phyloP scores from a whole-genome alignment of 257 asterid genomes.

The Nyctanthes arbortristis region DNA sequence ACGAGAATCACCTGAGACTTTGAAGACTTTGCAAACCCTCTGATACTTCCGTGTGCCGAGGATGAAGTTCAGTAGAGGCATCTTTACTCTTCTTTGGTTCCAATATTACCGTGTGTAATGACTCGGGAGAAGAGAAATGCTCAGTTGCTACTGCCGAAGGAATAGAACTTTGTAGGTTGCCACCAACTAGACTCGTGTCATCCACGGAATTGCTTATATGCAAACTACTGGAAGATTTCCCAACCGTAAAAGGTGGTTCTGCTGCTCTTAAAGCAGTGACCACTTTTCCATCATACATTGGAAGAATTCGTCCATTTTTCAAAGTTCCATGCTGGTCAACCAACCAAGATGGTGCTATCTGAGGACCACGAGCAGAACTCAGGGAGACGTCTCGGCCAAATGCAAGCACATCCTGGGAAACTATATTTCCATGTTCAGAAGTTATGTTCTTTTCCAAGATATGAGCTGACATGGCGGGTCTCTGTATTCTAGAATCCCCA shows the following conservation, averaged over 20 bases:
- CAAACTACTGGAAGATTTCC: conserved; percentile 42
- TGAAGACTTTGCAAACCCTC: conserved; percentile 36
- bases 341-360: conserved; percentile 88
- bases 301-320: conserved; percentile 55
- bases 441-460: conserved; percentile 35
- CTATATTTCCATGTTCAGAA: conserved; percentile 47
- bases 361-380: conserved; percentile 41
- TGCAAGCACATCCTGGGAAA: conserved; percentile 38
- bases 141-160: conserved; percentile 34
- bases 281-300: conserved; percentile 39
- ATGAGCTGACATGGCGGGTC: conserved; percentile 44
- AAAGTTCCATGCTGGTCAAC: conserved; percentile 64
- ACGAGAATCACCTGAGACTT: conserved; percentile 49
- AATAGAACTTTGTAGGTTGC: conserved; percentile 29
- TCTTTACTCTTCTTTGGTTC: conserved; percentile 59
- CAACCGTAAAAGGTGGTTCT: conserved; percentile 44
- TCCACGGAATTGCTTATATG: conserved; percentile 43
- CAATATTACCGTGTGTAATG: conserved; percentile 31
- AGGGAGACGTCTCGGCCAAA: conserved; percentile 35
- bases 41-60: conserved; percentile 71
- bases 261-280: conserved; percentile 33
- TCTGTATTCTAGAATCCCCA: conserved; percentile 45
- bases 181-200: conserved; percentile 37
- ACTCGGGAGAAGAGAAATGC: conserved; percentile 39
- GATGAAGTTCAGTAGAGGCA: conserved; percentile 43